A percentile compares a stretch with the other conserved stretches of the same genome.
These are phyloP conservation scores for Ascochyta pisi DNA, from an alignment of 2,329 filamentous ascomycete genomes.

Conservation along the genomic window DNA sequence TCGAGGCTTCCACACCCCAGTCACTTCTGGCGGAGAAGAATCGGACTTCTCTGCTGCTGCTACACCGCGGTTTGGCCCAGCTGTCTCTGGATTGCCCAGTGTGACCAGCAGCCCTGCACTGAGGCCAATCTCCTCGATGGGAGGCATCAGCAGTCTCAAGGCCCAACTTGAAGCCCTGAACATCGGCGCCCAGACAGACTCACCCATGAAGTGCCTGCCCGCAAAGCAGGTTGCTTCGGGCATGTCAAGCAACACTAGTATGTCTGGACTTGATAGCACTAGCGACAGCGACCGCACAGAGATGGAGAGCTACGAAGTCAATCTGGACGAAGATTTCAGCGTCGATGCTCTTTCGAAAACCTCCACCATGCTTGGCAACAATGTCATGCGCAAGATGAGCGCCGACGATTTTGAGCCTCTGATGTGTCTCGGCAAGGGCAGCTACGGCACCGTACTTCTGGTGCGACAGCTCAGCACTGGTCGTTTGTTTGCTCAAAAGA, in stretches of 20 bases:
- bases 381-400: conserved; percentile 81
- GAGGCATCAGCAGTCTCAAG: conserved; percentile 83
- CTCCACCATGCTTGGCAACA: conserved; percentile 46
- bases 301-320: conserved; percentile 83
- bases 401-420: conserved; percentile 89
- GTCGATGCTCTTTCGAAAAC: conserved; percentile 55
- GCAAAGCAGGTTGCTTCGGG: conserved; percentile 43
- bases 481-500: conserved; percentile 94
- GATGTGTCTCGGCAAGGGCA: conserved; percentile 92
- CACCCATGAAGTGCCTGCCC: conserved; percentile 56
- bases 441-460: conserved; percentile 91
- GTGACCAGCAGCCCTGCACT: conserved; percentile 61
- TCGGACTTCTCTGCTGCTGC: conserved; percentile 56
- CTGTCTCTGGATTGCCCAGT: conserved; percentile 54
- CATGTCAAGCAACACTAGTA: conserved; percentile 63
- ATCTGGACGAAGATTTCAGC: conserved; percentile 85
- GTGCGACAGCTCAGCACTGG: conserved; percentile 90
- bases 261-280: conserved; percentile 56
- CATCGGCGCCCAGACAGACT: conserved; percentile 65
- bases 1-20: conserved; percentile 59
- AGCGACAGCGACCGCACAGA: conserved; percentile 75
- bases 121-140: conserved; percentile 59
- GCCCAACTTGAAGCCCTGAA: conserved; percentile 80
- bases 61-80: conserved; percentile 52
- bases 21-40: conserved; percentile 62